These are phyloP conservation scores for Fraxinus baroniana DNA, from an alignment of 305 asterid species.

Conservation along the genomic window DNA sequence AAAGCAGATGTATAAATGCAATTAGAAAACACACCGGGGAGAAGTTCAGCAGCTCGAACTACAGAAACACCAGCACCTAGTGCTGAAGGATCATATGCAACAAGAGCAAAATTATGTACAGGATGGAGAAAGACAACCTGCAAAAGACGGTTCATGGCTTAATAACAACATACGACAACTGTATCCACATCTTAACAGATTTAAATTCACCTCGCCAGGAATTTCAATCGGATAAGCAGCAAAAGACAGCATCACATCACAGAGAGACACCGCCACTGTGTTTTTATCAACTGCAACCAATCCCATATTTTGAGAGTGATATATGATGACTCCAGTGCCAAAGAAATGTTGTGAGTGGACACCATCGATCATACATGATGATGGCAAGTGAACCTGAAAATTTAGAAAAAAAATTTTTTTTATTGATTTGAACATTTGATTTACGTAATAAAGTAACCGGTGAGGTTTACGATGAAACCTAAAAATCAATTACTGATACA, in stretches of 20 bases:
- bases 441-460: neutral
- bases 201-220: conserved; percentile 79
- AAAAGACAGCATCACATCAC: conserved; percentile 95
- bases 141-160: conserved; percentile 23
- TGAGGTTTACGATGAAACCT: neutral
- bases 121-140: conserved; percentile 99
- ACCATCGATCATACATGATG: conserved; percentile 97
- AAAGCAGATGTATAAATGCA: conserved; percentile 11
- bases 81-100: conserved; percentile 89
- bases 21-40: conserved; percentile 63
- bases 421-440: neutral
- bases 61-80: conserved; percentile 83
- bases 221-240: conserved; percentile 99
- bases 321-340: conserved; percentile 90
- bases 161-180: conserved; percentile 11
- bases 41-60: conserved; percentile 96
- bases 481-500: neutral
- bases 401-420: conserved; percentile 9
- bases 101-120: conserved; percentile 93
- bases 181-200: conserved; percentile 19
- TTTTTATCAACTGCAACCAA: conserved; percentile 95
- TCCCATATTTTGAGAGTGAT: conserved; percentile 91
- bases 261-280: conserved; percentile 90
- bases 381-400: conserved; percentile 93
- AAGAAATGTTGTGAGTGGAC: conserved; percentile 97